Conservation (phyloP, 2,329 filamentous ascomycete genomes). For the Phaeosphaeria sp. region DNA sequence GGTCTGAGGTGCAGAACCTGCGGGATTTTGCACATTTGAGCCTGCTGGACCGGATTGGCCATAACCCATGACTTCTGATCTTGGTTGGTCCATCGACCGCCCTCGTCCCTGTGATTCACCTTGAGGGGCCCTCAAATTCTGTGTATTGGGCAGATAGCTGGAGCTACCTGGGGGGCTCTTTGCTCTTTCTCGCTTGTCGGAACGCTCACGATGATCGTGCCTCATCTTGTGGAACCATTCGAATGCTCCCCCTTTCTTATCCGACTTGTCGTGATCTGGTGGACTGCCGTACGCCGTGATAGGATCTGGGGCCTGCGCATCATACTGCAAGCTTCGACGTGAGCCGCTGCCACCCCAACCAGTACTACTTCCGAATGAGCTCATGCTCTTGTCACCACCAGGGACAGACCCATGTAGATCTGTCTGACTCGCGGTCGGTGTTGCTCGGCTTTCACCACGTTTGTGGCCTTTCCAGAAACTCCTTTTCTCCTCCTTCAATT, state of each 20-base stretch:
- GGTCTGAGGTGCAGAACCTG: not conserved
- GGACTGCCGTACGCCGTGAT: slow-evolving; percentile 41
- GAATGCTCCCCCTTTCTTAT: slow-evolving; percentile 65
- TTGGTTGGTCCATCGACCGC: slow-evolving; percentile 35
- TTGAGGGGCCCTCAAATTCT: slow-evolving; percentile 26
- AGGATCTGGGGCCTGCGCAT: slow-evolving; percentile 36
- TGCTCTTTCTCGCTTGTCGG: slow-evolving; percentile 60
- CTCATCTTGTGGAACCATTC: slow-evolving; percentile 71
- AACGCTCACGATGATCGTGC: slow-evolving; percentile 62
- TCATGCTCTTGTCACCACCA: slow-evolving; percentile 49
- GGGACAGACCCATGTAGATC: slow-evolving; percentile 45
- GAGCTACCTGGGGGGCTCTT: slow-evolving; percentile 57
- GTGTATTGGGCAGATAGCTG: slow-evolving; percentile 24
- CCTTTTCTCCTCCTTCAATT: slow-evolving; percentile 64
- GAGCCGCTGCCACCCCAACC: slow-evolving; percentile 30
- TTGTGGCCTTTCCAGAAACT: slow-evolving; percentile 73
- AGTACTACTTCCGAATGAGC: slow-evolving; percentile 45
- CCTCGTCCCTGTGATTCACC: slow-evolving; percentile 27
- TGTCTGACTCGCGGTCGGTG: slow-evolving; percentile 44
- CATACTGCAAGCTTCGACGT: slow-evolving; percentile 42
- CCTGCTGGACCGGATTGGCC: slow-evolving; percentile 30
- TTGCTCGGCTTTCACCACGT: slow-evolving; percentile 43
- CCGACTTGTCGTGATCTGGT: slow-evolving; percentile 45
- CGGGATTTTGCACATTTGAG: not conserved
- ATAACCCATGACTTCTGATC: slow-evolving; percentile 20